Conservation (phyloP, 495 filamentous ascomycete species). For the Penicillium mononematosum region DNA sequence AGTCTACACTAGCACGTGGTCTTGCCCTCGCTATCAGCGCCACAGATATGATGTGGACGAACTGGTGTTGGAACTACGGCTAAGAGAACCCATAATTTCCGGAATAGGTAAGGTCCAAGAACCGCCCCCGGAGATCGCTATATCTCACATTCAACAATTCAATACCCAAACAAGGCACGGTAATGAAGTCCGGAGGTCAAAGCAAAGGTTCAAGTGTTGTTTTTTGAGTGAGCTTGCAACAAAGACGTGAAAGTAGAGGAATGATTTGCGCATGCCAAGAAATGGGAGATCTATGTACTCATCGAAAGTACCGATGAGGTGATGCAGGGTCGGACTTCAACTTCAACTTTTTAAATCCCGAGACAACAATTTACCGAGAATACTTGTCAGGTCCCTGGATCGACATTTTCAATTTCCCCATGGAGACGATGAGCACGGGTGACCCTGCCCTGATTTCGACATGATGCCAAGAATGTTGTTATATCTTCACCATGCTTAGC, state of each 20-base stretch:
- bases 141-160: background rate
- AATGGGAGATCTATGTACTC: constrained; percentile 12
- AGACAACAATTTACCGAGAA: background rate
- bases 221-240: background rate
- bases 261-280: constrained; percentile 22
- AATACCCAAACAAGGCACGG: background rate
- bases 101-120: background rate
- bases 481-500: constrained; percentile 6
- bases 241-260: background rate
- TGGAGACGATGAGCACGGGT: constrained; percentile 7
- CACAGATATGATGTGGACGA: background rate
- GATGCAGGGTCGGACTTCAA: constrained; percentile 8
- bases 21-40: background rate
- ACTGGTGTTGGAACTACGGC: background rate
- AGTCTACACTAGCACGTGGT: background rate
- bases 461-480: constrained; percentile 33
- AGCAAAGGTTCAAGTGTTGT: constrained; percentile 13
- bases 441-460: constrained; percentile 20
- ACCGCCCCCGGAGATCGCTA: background rate
- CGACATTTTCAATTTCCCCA: constrained; percentile 15
- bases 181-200: background rate
- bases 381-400: constrained; percentile 22
- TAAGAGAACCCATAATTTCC: background rate
- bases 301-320: constrained; percentile 19
- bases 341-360: background rate